A percentile compares a stretch with the other conserved stretches of the same genome.
phyloP scores from a whole-genome alignment of 1,139 yeast genomes.

The Kodamaea derodonti region DNA sequence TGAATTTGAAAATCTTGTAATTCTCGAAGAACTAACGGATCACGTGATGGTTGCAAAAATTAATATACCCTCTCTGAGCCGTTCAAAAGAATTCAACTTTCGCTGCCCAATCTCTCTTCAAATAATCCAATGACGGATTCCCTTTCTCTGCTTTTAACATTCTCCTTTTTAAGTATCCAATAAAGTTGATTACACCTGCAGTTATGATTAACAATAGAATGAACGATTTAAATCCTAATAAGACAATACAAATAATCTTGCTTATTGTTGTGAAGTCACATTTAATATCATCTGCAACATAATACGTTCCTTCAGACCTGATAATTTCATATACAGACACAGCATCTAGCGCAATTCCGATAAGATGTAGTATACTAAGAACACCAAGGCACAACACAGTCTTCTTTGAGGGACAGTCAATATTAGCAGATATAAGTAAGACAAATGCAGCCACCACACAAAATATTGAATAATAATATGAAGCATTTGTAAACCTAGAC shows the following conservation, averaged over 20 bases:
- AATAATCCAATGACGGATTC: no score
- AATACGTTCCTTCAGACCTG: background rate
- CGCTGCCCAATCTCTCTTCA: no score
- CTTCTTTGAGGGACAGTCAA: background rate
- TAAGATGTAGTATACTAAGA: background rate
- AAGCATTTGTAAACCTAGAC: background rate
- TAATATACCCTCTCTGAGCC: no score
- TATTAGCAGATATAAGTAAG: background rate
- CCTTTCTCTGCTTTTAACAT: no score
- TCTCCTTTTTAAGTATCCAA: background rate
- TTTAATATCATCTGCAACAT: background rate
- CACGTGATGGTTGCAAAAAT: no score
- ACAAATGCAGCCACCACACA: background rate
- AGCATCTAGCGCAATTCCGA: background rate
- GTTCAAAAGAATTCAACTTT: no score
- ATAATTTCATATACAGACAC: background rate
- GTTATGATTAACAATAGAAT: background rate
- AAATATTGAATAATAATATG: background rate
- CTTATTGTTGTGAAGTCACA: background rate
- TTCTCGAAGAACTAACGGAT: no score
- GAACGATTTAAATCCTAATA: background rate
- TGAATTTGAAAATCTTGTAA: no score
- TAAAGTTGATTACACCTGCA: background rate
- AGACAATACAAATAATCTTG: background rate
- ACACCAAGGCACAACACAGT: background rate